These are phyloP conservation scores for Pichia rugopelliculosa DNA, from an alignment of 805 yeast genomes.

Conservation along the genomic window DNA sequence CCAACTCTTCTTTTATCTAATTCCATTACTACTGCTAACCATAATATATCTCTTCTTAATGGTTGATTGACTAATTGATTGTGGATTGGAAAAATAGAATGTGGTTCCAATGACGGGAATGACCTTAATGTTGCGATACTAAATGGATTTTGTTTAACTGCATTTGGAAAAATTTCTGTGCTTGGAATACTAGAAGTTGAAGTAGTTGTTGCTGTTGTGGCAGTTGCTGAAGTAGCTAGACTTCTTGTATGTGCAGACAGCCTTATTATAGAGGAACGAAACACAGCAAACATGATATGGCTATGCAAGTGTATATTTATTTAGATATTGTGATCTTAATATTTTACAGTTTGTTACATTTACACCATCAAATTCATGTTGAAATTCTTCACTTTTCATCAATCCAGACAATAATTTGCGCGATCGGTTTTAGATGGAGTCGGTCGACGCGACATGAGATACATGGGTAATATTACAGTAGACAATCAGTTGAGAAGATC, in stretches of 20 bases:
- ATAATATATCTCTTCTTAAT: constrained; percentile 80
- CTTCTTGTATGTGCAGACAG: background rate
- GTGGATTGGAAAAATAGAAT: constrained; percentile 67
- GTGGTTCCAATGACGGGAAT: constrained; percentile 90
- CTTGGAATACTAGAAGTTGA: too few species aligned
- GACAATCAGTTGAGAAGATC: too few species aligned
- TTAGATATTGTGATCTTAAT: background rate
- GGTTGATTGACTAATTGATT: constrained; percentile 63
- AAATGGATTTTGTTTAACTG: constrained; percentile 51
- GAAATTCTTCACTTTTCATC: background rate
- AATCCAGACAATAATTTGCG: background rate
- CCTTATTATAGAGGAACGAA: background rate
- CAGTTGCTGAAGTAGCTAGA: constrained; percentile 1
- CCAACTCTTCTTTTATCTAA: constrained; percentile 87
- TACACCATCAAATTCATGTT: background rate
- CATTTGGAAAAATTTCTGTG: constrained; percentile 20
- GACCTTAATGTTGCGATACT: constrained; percentile 71
- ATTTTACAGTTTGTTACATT: too few species aligned
- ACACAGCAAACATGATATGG: background rate
- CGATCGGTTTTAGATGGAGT: background rate
- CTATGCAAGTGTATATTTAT: background rate
- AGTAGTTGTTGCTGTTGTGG: background rate
- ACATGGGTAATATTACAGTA: background rate
- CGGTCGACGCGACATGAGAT: background rate
- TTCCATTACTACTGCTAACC: constrained; percentile 93